These are phyloP conservation scores for Meyerozyma smithsonii DNA, from an alignment of 1,139 yeast species.

Conservation along the genomic window DNA sequence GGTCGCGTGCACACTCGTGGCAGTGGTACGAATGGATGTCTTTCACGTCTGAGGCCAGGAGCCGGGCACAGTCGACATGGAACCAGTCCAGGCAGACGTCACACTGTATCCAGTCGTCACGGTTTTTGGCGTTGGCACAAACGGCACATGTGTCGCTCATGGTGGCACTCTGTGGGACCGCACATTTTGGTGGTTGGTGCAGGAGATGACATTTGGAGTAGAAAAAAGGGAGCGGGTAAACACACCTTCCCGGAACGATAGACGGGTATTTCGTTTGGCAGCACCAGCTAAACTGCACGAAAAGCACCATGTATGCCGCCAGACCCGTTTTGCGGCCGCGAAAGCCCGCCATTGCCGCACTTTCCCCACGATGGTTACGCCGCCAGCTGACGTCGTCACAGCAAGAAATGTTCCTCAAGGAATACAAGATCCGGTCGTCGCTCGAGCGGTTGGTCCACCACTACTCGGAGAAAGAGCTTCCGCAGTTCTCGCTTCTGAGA, in stretches of 20 bases:
- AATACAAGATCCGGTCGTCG: conserved; percentile 47
- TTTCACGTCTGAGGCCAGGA: conserved; percentile 32
- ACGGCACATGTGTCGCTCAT: neutral
- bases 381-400: conserved; percentile 11
- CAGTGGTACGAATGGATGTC: conserved; percentile 55
- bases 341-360: neutral
- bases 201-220: neutral
- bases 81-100: conserved; percentile 59
- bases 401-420: conserved; percentile 34
- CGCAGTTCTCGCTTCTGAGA: conserved; percentile 44
- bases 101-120: conserved; percentile 54
- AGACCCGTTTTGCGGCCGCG: neutral
- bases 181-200: neutral
- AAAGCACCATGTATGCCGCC: too few relatives aligned
- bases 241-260: too few relatives aligned
- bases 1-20: conserved; percentile 32
- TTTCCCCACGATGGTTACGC: neutral
- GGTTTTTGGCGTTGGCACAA: neutral
- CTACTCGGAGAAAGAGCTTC: conserved; percentile 43
- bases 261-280: too few relatives aligned
- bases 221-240: neutral
- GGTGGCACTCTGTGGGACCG: neutral
- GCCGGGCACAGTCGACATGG: conserved; percentile 48
- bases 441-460: conserved; percentile 48
- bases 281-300: too few relatives aligned